These are phyloP conservation scores for Flaveria ramosissima DNA, from an alignment of 129 eudicot species.

Conservation along the genomic window DNA sequence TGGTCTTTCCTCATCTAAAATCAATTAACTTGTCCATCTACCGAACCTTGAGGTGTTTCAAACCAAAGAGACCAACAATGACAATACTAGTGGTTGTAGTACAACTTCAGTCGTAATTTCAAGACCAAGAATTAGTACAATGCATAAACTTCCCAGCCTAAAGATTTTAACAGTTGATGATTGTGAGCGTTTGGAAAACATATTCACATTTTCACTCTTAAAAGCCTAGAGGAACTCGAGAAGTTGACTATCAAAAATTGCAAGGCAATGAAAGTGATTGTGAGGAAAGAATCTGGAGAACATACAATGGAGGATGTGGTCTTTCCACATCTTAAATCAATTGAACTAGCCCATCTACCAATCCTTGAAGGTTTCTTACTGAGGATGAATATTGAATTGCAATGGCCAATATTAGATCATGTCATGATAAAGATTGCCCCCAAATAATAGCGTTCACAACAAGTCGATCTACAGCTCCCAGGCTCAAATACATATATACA, in stretches of 20 bases:
- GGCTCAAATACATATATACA: neutral
- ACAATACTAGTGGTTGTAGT: neutral
- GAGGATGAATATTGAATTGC: neutral
- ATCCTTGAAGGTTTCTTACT: neutral
- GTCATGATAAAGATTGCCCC: neutral
- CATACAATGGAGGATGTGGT: neutral
- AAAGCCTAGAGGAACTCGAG: neutral
- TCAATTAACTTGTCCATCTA: no score
- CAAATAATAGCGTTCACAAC: neutral
- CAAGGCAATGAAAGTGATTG: neutral
- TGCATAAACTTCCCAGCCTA: neutral
- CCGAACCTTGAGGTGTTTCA: no score
- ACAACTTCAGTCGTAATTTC: neutral
- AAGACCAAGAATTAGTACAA: neutral
- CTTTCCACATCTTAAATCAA: neutral
- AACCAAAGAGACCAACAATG: no score
- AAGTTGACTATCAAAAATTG: neutral
- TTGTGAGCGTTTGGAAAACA: neutral
- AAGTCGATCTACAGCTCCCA: neutral
- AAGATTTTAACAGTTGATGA: no score
- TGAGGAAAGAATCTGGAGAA: neutral
- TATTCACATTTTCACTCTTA: constrained; percentile 1
- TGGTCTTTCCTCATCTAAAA: no score
- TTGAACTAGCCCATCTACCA: neutral
- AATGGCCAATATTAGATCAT: neutral